Evolutionary conservation across 306 rosid species (phyloP), one percentile per base, ranked within the genome.

Genomic region (Parietaria judaica): DNA sequence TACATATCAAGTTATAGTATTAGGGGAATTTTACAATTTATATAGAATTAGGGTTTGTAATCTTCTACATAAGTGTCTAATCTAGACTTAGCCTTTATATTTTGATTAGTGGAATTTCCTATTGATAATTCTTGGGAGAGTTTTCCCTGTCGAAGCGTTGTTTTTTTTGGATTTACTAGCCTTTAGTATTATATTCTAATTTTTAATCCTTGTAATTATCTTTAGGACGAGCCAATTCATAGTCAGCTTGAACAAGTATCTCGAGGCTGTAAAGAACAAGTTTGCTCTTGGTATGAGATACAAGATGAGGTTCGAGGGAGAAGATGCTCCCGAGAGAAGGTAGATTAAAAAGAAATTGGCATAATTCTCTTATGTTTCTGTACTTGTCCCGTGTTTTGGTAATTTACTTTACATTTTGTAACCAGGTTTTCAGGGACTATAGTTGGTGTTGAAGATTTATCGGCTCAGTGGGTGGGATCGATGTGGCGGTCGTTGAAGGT

Each of bases 241-340:
- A 41, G 51, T 92, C 23, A 67, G 90, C 36, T 65, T 86, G 60
- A 84, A 86, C 64, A 86, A 82, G 74, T 92, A 80, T 65, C 64
- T 86, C 65, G 85, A 81, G 51, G 90, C 94, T 9, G 52, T 86
- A 43, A 63, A 63, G 69, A 72, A 73, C 36, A 92, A 82, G 60
- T 78, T 80, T 38, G 14, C 73, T 2, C 79, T 92, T 14, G 99
- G 99, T 48, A 84, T 86, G 86, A 77, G 94, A 68, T 86, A 82
- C 62, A 86, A 70, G 78, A 88, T 88, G 99, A 80, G 83, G 65
- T 88, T 88, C 44, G 97, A 92, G 69, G 90, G 94, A 63, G 99
- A 92, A 68, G 99, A 88, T 60, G 81, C 90, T 36, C 79, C 98
- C 0, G 96, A 92, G 69, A 84, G 85, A 79, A 92, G 95, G 99